Base-by-base conservation (phyloP, 768 basidiomycete species). In the Boletus sensibilis region DNA sequence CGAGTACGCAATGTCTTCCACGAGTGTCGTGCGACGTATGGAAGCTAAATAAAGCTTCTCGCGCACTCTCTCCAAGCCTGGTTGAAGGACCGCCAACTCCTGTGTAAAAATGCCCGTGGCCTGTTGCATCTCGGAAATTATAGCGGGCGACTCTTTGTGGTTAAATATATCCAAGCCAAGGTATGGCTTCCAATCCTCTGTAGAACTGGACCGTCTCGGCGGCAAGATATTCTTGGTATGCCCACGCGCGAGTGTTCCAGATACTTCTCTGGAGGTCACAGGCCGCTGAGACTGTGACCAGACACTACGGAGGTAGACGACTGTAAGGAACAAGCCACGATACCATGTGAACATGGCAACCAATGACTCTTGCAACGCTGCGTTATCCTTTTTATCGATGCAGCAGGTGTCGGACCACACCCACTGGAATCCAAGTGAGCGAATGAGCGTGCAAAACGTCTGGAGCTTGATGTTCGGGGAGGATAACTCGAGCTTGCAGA, bases 321-420 rank as follows among this genome's bases (percentile, higher is more conserved):
- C 1, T 1, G 58, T 59, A 1, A 59, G 55, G 7, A 41, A 35
- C 8, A 52, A 46, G 3, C 53, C 59, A n/a, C n/a, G n/a, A n/a
- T n/a, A n/a, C n/a, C n/a, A n/a, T n/a, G n/a, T n/a, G n/a, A n/a
- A n/a, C n/a, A 60, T 60, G 23, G 59, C 52, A 4, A 59, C 44
- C n/a, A 59, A 5, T 0, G 59, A 50, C 10, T 60, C 59, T 27
- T 59, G 44, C n/a, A n/a, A n/a, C n/a, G n/a, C 5, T 39, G 40
- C 1, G 43, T 39, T 2, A 23, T 49, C 2, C 23, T 42, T n/a
- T n/a, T n/a, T n/a, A 12, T 42, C 44, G 1, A 60, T 23, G 11
- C 59, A 60, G n/a, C 59, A 59, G 2, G 59, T 60, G 18, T 59
- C 59, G 6, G 21, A 44, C 58, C 58, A 59, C 8, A 42, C 56